Evolutionary conservation across 441 rosid genomes (phyloP).

Genomic region (Arabidopsis lyrata): DNA sequence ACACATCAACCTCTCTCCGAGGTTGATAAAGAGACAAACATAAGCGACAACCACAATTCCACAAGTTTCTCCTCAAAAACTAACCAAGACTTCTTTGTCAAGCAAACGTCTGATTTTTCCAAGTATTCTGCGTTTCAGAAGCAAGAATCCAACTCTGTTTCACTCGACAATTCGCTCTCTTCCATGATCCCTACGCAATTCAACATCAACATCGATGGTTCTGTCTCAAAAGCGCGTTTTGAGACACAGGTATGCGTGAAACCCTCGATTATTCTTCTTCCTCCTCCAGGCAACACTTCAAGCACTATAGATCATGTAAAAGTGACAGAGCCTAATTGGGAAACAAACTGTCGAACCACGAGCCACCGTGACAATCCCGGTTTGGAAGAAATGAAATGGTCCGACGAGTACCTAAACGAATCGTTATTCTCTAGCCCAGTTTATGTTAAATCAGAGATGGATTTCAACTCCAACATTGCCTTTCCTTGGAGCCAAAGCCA

Average conservation of each 20-base stretch:
- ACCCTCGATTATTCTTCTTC: conserved; percentile 55
- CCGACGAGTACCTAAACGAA: conserved; percentile 54
- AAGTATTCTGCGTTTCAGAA: conserved; percentile 59
- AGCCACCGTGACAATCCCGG: conserved; percentile 43
- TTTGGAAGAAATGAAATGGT: conserved; percentile 66
- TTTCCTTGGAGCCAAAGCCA: conserved; percentile 53
- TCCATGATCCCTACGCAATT: conserved; percentile 49
- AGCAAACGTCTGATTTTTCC: conserved; percentile 48
- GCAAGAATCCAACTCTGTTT: conserved; percentile 43
- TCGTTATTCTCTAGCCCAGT: conserved; percentile 52
- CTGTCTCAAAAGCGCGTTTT: conserved; percentile 46
- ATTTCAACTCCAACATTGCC: conserved; percentile 40
- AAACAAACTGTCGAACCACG: conserved; percentile 37
- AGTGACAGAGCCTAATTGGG: conserved; percentile 53
- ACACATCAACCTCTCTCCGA: conserved; percentile 74
- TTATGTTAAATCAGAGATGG: conserved; percentile 56
- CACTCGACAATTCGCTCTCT: conserved; percentile 42
- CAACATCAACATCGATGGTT: conserved; percentile 34
- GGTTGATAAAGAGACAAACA: conserved; percentile 43
- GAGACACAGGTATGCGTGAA: conserved; percentile 41
- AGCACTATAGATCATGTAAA: conserved; percentile 36
- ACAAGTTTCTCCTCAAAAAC: conserved; percentile 47
- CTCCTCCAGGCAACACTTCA: conserved; percentile 43
- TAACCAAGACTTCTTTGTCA: conserved; percentile 53
- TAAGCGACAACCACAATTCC: conserved; percentile 27